A percentile compares a stretch with the other conserved stretches of the same genome.
Conservation (phyloP, 2,329 filamentous ascomycete genomes). For the Rhytidhysteron rufulum region DNA sequence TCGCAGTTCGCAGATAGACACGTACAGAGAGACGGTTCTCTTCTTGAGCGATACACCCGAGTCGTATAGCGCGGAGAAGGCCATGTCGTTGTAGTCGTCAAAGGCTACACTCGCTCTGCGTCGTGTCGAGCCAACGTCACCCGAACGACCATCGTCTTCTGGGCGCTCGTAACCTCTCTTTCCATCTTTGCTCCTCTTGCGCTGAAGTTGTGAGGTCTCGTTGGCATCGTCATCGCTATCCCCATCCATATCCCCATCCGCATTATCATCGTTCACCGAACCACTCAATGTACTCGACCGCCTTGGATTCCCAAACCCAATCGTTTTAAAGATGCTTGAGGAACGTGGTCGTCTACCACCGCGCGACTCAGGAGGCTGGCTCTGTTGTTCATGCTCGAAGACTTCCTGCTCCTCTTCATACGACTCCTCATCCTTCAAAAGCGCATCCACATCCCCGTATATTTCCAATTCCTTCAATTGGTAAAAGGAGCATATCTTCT, state of each 20-base stretch:
- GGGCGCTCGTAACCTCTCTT: constrained; percentile 22
- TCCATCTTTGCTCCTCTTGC: constrained; percentile 35
- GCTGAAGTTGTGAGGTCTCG: constrained; percentile 39
- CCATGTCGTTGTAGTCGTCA: constrained; percentile 76
- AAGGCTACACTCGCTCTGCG: constrained; percentile 63
- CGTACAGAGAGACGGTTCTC: constrained; percentile 80
- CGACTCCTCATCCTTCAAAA: constrained; percentile 69
- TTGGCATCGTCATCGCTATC: constrained; percentile 62
- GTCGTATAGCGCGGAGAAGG: constrained; percentile 65
- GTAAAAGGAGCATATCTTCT: constrained; percentile 93
- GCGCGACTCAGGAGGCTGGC: constrained; percentile 35
- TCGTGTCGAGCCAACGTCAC: constrained; percentile 55
- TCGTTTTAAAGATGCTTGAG: constrained; percentile 52
- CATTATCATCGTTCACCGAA: constrained; percentile 47
- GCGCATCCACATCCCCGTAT: constrained; percentile 70
- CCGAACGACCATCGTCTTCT: constrained; percentile 58
- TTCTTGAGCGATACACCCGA: constrained; percentile 86
- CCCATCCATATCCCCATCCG: constrained; percentile 45
- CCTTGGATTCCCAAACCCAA: constrained; percentile 43
- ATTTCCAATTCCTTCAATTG: constrained; percentile 85
- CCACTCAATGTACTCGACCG: constrained; percentile 41
- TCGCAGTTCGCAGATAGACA: constrained; percentile 90
- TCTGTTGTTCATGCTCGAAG: constrained; percentile 32
- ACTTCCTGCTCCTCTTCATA: constrained; percentile 57
- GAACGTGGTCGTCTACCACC: constrained; percentile 40